Conservation (phyloP, 2,329 filamentous ascomycete genomes). For the Paraphoma sp. region DNA sequence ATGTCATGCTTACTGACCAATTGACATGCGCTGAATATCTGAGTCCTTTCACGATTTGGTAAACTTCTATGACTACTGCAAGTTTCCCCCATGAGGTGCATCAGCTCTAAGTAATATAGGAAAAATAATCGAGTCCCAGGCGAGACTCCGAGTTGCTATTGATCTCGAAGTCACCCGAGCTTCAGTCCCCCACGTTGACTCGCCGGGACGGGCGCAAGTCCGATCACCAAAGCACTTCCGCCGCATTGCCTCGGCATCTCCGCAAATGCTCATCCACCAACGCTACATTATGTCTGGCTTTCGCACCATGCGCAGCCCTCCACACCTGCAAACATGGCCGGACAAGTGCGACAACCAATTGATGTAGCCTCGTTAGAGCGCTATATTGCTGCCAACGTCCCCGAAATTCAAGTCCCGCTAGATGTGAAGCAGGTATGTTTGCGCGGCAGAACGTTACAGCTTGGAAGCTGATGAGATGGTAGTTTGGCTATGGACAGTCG, state of each 20-base stretch:
- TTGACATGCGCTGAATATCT: too few relatives aligned
- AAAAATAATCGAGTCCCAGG: too few relatives aligned
- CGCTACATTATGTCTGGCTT: conserved; percentile 17
- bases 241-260: conserved; percentile 16
- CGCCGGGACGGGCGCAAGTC: neutral
- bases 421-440: conserved; percentile 81
- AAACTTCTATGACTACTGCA: too few relatives aligned
- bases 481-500: conserved; percentile 98
- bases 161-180: neutral
- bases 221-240: neutral
- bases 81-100: too few relatives aligned
- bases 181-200: neutral
- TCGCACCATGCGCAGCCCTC: conserved; percentile 19
- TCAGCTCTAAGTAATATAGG: too few relatives aligned
- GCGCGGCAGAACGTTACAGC: neutral
- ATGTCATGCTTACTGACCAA: too few relatives aligned
- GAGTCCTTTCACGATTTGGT: too few relatives aligned
- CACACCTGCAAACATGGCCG: conserved; percentile 69
- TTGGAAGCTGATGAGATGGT: conserved; percentile 12
- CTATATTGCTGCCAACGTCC: conserved; percentile 80
- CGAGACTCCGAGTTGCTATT: neutral
- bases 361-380: conserved; percentile 79
- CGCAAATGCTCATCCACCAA: conserved; percentile 15
- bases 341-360: conserved; percentile 87
- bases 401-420: conserved; percentile 80